A percentile compares a stretch with the other conserved stretches of the same genome.
Conservation (phyloP, 208 protist genomes). For the Trypanosoma mega region DNA sequence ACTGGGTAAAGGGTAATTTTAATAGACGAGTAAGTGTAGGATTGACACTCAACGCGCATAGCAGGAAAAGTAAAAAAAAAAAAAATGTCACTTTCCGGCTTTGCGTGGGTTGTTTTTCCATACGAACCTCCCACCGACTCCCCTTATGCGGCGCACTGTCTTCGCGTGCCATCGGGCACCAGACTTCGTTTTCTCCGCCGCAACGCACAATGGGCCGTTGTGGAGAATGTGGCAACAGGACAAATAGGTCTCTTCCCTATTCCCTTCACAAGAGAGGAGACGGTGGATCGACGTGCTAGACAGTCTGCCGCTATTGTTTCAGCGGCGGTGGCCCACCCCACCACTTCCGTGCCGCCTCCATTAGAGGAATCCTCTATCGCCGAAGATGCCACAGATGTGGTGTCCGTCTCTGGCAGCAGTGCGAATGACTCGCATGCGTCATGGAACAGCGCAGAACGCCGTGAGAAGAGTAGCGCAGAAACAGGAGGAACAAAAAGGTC, state of each 20-base stretch:
- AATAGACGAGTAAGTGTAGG: too few species aligned
- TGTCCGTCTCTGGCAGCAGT: too few species aligned
- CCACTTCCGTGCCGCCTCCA: too few species aligned
- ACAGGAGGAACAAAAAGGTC: too few species aligned
- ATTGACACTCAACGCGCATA: too few species aligned
- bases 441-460: too few species aligned
- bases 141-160: slow-evolving; percentile 8
- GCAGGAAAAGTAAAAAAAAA: too few species aligned
- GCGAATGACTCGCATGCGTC: too few species aligned
- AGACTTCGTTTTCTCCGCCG: slow-evolving; percentile 12
- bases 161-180: slow-evolving; percentile 1
- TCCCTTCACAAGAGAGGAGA: slow-evolving; percentile 9
- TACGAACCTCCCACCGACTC: slow-evolving; percentile 19
- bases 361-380: too few species aligned
- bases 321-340: background rate
- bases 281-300: background rate
- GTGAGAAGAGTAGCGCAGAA: too few species aligned
- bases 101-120: slow-evolving; percentile 27
- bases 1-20: too few species aligned
- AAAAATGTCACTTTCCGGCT: slow-evolving; percentile 14
- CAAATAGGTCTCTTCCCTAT: slow-evolving; percentile 20
- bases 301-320: background rate
- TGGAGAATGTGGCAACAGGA: slow-evolving; percentile 5
- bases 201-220: slow-evolving; percentile 7
- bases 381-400: too few species aligned